phyloP scores from a whole-genome alignment of 2,329 filamentous ascomycete genomes.

The Colletotrichum caudatum region DNA sequence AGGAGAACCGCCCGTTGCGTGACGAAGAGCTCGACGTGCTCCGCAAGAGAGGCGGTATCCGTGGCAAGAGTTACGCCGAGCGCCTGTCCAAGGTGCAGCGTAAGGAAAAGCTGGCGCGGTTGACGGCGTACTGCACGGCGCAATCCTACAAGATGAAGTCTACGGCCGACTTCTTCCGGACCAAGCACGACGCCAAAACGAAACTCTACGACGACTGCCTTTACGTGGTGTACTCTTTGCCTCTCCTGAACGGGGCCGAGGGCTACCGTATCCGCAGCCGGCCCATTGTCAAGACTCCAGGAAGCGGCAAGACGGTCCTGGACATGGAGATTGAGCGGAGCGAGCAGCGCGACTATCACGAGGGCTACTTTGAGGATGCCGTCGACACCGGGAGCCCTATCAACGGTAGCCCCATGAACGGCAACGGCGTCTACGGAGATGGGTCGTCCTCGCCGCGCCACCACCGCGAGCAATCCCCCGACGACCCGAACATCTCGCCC shows the following conservation, averaged over 20 bases:
- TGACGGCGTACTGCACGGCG: slow-evolving; percentile 97
- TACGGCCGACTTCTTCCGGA: slow-evolving; percentile 89
- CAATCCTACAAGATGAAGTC: slow-evolving; percentile 91
- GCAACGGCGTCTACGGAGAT: slow-evolving; percentile 46
- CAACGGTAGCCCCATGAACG: slow-evolving; percentile 50
- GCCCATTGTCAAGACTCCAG: slow-evolving; percentile 91
- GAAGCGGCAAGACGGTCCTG: slow-evolving; percentile 86
- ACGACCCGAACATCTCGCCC: slow-evolving; percentile 61
- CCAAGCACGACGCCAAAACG: slow-evolving; percentile 88
- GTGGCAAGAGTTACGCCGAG: slow-evolving; percentile 93
- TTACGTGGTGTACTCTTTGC: slow-evolving; percentile 94
- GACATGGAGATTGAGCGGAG: slow-evolving; percentile 97
- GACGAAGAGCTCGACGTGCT: slow-evolving; percentile 77
- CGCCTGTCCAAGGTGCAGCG: slow-evolving; percentile 88
- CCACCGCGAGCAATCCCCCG: slow-evolving; percentile 47
- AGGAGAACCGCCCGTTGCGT: slow-evolving; percentile 73
- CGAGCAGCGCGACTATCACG: slow-evolving; percentile 88
- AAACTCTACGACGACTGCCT: slow-evolving; percentile 98
- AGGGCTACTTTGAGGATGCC: slow-evolving; percentile 88
- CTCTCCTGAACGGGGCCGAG: slow-evolving; percentile 84
- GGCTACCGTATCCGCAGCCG: slow-evolving; percentile 91
- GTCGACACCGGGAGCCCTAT: slow-evolving; percentile 60
- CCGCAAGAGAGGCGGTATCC: slow-evolving; percentile 70
- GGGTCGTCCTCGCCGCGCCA: slow-evolving; percentile 46
- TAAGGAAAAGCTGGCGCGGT: slow-evolving; percentile 86